Percentiles rank a stretch among this genome's conserved stretches.
phyloP scores from a whole-genome alignment of 176 grass and related monocot species.

The Pontederia crassipes region DNA sequence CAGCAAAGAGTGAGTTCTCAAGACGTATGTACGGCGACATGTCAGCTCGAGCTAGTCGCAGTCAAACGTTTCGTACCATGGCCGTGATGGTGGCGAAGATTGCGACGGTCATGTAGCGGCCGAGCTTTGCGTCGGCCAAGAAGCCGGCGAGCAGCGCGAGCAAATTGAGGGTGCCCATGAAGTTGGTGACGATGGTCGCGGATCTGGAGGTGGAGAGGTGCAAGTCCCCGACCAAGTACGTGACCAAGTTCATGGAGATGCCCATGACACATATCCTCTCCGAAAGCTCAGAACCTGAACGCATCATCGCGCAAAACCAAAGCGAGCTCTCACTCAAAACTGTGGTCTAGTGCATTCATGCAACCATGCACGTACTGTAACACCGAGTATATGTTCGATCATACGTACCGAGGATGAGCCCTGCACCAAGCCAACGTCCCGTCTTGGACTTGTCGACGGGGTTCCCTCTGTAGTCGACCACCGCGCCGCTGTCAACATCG shows the following conservation, averaged over 20 bases:
- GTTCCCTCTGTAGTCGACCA: conserved; percentile 58
- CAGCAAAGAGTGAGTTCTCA: background rate
- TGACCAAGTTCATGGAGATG: conserved; percentile 64
- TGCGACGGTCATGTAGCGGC: conserved; percentile 40
- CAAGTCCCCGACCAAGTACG: conserved; percentile 49
- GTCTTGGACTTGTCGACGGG: conserved; percentile 61
- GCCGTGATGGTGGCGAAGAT: conserved; percentile 23
- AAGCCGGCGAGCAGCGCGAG: conserved; percentile 53
- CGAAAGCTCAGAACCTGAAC: background rate
- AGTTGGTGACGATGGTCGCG: conserved; percentile 54
- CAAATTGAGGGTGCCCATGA: conserved; percentile 63
- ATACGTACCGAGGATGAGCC: conserved; percentile 51
- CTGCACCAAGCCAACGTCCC: conserved; percentile 79
- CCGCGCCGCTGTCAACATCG: conserved; percentile 4
- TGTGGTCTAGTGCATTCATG: conserved; percentile 36
- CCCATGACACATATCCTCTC: conserved; percentile 77
- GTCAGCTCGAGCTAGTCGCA: background rate
- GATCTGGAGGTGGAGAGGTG: conserved; percentile 43
- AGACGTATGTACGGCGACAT: background rate
- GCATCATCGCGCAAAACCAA: too few species aligned
- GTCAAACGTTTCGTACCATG: conserved; percentile 9
- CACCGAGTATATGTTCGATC: background rate
- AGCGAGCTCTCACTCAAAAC: too few species aligned
- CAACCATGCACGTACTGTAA: background rate
- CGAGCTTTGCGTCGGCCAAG: conserved; percentile 48